Evolutionary conservation across 1,139 yeast genomes (phyloP), one percentile per base, ranked within the genome.

Genomic region (Yamadazyma dendronema): DNA sequence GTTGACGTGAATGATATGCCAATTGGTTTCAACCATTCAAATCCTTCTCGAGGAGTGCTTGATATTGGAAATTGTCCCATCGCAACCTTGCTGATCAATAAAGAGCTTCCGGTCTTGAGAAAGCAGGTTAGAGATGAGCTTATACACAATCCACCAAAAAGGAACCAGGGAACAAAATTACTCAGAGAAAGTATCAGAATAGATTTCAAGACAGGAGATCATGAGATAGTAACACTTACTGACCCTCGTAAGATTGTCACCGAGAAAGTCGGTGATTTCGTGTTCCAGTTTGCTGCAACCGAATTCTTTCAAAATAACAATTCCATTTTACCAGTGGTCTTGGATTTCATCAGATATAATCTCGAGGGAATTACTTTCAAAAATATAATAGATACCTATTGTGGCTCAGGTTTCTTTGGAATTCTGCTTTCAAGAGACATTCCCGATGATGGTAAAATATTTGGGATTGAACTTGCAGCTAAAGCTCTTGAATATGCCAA

Each of bases 301-400:
- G 95, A 90, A 53, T 92, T 92, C 54, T 92, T 92, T 71, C 98
- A 92, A 26, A 90, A 90, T 62, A 92, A 92, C 62, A 90, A 88
- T 59, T 81, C 54, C 15, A 65, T 71, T 6, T 47, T 71, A 14
- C 70, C 75, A 0, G 43, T 47, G 1, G 61, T 70, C 1, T 43
- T 71, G 8, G 66, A 62, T 17, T 66, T 55, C 35, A 52, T 71
- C 8, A 50, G 57, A 23, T 41, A 47, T 30, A 66, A 62, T 19
- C 46, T 66, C 7, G 36, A 41, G 4, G 39, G 37, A 1, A 16
- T 36, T 1, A 25, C 40, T 2, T 50, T 49, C 62, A 52, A 64
- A 53, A 56, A 65, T 43, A 46, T 71, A 26, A 53, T 71, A 5
- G 77, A 71, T 43, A 57, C 75, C 0, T 71, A 70, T 42, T 71